Base-by-base conservation (phyloP, 345 rosid species). In the Salix udensis region DNA sequence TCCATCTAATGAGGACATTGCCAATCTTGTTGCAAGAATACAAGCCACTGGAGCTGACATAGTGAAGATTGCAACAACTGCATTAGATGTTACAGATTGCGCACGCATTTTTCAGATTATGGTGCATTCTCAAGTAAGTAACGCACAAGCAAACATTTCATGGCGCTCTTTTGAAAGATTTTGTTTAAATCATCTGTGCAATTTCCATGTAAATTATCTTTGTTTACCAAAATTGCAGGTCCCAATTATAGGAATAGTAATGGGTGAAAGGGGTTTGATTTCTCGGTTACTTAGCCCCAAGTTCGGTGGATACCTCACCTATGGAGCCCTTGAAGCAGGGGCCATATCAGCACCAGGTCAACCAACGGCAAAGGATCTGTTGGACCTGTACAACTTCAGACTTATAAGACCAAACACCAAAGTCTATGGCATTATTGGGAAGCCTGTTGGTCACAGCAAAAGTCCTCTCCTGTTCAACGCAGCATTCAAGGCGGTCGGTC, bases 391-490 rank as follows among this genome's bases (percentile, higher is more conserved):
- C 70, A 88, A 90, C 76, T 77, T 87, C 78, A 86, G 89, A 82
- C 84, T 76, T 72, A 67, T 88, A 11, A 89, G 87, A 26, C 73
- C 88, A 46, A 89, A 87, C 73, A 88, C 91, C 75, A 88, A 85
- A 85, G 86, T 89, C 16, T 82, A 85, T 72, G 93, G 93, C 19
- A 83, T 89, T 23, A 88, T 88, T 69, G 93, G 93, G 73, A 89
- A 88, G 6, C 90, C 93, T 58, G 80, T 88, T 74, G 79, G 90
- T 73, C 93, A 89, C 83, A 89, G 88, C 89, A 89, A 89, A 81
- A 83, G 88, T 79, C 89, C 93, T 74, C 88, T 78, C 68, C 84
- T 90, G 34, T 86, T 84, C 79, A 90, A 90, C 58, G 76, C 86
- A 7, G 83, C 93, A 71, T 88, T 90, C 64, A 84, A 75, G 74